phyloP scores from a whole-genome alignment of 805 yeast species.

The Isabelozyma rhagii region DNA sequence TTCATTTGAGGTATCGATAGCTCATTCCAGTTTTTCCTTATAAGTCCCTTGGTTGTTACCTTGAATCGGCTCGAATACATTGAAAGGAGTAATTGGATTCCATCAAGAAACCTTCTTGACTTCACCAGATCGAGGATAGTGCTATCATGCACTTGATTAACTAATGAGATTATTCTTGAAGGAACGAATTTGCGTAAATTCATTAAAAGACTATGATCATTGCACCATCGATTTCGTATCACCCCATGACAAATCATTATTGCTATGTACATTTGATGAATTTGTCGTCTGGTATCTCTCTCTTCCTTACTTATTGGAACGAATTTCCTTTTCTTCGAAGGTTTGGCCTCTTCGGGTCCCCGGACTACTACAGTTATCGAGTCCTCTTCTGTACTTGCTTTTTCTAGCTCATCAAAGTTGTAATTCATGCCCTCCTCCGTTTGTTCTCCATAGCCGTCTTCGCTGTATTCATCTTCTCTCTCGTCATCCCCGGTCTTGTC shows the following conservation, averaged over 20 bases:
- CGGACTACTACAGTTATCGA: constrained; percentile 12
- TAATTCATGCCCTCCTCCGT: constrained; percentile 12
- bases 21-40: constrained; percentile 35
- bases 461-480: background rate
- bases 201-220: constrained; percentile 39
- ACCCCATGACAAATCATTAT: constrained; percentile 65
- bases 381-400: background rate
- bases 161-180: constrained; percentile 38
- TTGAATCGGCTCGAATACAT: constrained; percentile 58
- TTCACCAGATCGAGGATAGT: constrained; percentile 33
- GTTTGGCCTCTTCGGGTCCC: constrained; percentile 9
- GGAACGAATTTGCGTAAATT: constrained; percentile 49
- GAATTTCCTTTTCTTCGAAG: constrained; percentile 18
- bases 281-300: constrained; percentile 43
- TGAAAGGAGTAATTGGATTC: constrained; percentile 63
- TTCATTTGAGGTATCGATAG: constrained; percentile 17
- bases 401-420: constrained; percentile 6
- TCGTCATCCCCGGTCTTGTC: background rate
- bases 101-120: constrained; percentile 71
- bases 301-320: constrained; percentile 53
- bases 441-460: background rate
- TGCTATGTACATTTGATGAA: constrained; percentile 60
- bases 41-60: constrained; percentile 39
- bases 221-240: constrained; percentile 73
- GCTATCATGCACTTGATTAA: constrained; percentile 24